Base-by-base conservation (phyloP, 2,329 filamentous ascomycete genomes). In the Colletotrichum sansevieriae region DNA sequence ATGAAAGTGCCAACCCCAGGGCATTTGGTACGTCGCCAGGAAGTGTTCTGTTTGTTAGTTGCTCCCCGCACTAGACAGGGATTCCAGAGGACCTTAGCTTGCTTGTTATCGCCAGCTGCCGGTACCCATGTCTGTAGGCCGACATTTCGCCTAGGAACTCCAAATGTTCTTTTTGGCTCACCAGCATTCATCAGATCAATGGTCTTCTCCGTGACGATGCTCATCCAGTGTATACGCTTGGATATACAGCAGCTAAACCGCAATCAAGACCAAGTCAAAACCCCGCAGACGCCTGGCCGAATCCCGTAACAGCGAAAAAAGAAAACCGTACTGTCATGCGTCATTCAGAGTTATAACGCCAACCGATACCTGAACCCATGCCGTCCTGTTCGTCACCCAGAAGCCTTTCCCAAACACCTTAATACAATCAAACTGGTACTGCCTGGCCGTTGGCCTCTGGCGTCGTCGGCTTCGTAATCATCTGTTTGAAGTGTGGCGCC, bases 401-500 rank as follows among this genome's bases (percentile, higher is more conserved):
- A 33, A 29, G 25, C 4, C 33, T 29, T 22, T 51, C 47, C 22
- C 15, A 4, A 25, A 25, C 2, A 13, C 37, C 13, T n/a, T 15
- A 20, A 29, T 18, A 22, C 18, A 18, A 22, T 65, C n/a, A 65
- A 12, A 29, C 12, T 2, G 43, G 13, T 12, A 12, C 18, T 4
- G 25, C 61, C 4, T 60, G 12, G 6, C 41, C 47, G 15, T 60
- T 41, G 41, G 39, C 11, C 4, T 25, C 51, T 3, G 22, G n/a
- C 29, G 49, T n/a, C 25, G 15, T 37, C 29, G 3, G 47, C 4
- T 10, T 12, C 1, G 74, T 75, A 39, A 79, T 69, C n/a, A 81
- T 59, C 57, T 76, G 74, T 58, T 76, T 73, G 71, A 85, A 85
- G n/a, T 73, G 75, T 11, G 72, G 70, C 0, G 79, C 78, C 73